Evolutionary conservation across 2,329 filamentous ascomycete genomes (phyloP).

Genomic region (Colletotrichum liaoningense): DNA sequence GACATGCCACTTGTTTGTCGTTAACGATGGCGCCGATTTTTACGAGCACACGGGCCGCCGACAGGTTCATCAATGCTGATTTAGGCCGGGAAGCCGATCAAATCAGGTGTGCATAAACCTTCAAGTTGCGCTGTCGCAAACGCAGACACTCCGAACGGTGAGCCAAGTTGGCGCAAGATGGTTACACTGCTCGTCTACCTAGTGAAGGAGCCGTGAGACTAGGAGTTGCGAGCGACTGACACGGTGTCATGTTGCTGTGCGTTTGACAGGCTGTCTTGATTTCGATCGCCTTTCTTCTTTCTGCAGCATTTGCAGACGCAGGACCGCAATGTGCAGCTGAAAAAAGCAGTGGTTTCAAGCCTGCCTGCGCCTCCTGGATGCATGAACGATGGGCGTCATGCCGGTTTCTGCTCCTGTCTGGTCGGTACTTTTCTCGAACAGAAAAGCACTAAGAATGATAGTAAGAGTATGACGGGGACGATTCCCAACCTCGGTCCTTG

Average conservation of each 20-base stretch:
- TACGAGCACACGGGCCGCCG: slow-evolving; percentile 16
- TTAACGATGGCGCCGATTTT: neutral
- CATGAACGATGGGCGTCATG: slow-evolving; percentile 28
- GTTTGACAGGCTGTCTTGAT: neutral
- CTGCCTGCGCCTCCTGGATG: slow-evolving; percentile 25
- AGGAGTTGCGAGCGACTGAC: neutral
- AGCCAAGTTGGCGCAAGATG: neutral
- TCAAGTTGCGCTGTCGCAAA: neutral
- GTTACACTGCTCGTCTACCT: neutral
- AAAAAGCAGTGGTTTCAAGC: slow-evolving; percentile 27
- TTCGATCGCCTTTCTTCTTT: neutral
- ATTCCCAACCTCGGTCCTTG: neutral
- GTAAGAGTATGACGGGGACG: neutral
- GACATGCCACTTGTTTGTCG: slow-evolving; percentile 16
- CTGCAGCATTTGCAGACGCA: neutral
- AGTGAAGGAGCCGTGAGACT: neutral
- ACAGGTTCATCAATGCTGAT: neutral
- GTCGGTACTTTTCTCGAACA: slow-evolving; percentile 9
- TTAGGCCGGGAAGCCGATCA: slow-evolving; percentile 1
- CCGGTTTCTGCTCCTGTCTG: slow-evolving; percentile 20
- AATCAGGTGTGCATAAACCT: neutral
- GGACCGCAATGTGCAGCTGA: slow-evolving; percentile 2
- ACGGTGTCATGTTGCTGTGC: neutral
- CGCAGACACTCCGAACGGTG: neutral
- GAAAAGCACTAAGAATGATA: neutral